Conservation (phyloP, 2,329 filamentous ascomycete species). For the Graphiopsis chlorocephala region DNA sequence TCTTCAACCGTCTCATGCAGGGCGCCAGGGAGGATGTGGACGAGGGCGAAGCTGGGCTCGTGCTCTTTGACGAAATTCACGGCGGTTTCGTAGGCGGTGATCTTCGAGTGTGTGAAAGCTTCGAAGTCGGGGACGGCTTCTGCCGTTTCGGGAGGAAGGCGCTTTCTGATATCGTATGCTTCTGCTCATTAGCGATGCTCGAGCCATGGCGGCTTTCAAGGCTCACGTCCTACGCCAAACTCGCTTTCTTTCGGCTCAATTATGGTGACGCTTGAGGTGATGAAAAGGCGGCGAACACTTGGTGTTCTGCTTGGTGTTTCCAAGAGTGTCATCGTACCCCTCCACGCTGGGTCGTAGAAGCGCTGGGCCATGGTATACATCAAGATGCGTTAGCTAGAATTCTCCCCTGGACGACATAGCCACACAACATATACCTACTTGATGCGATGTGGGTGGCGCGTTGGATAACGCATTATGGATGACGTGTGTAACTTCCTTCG, state of each 20-base stretch:
- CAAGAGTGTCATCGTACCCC: neutral
- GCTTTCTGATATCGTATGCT: neutral
- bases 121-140: neutral
- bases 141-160: neutral
- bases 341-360: neutral
- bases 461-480: neutral
- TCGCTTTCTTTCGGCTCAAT: neutral
- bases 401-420: neutral
- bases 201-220: neutral
- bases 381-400: neutral
- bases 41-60: slow-evolving; percentile 22
- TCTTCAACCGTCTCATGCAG: slow-evolving; percentile 21
- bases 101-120: slow-evolving; percentile 21
- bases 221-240: neutral
- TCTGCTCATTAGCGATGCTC: neutral
- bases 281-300: slow-evolving; percentile 39
- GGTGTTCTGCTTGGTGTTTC: neutral
- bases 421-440: neutral
- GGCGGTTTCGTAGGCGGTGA: slow-evolving; percentile 16
- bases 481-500: neutral
- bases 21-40: slow-evolving; percentile 23
- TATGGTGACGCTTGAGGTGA: slow-evolving; percentile 31
- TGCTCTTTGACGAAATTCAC: slow-evolving; percentile 18
- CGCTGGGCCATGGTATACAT: neutral
- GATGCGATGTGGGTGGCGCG: neutral